Evolutionary conservation across 495 filamentous ascomycete species (phyloP), one percentile per base, ranked within the genome.

Genomic region (Pseudomonodictys pantanalensis): DNA sequence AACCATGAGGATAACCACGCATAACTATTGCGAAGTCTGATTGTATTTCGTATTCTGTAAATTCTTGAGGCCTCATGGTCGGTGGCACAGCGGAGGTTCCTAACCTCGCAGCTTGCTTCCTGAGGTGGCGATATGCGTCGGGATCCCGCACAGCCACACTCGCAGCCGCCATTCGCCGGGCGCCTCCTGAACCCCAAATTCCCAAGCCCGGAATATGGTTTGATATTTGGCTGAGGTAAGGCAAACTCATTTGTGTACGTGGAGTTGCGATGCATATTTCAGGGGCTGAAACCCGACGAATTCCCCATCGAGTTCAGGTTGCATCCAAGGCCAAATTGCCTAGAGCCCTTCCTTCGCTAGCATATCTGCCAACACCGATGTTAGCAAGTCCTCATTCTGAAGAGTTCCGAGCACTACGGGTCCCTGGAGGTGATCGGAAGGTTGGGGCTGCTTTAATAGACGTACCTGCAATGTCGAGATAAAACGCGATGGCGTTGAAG

Each of bases 401-500:
- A n/a, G n/a, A n/a, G n/a, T n/a, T n/a, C n/a, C n/a, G n/a, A n/a
- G n/a, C n/a, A n/a, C n/a, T n/a, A n/a, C n/a, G n/a, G n/a, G n/a
- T n/a, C n/a, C n/a, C n/a, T n/a, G n/a, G n/a, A n/a, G n/a, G n/a
- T n/a, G n/a, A n/a, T n/a, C n/a, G n/a, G n/a, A n/a, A n/a, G n/a
- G n/a, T n/a, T n/a, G n/a, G n/a, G n/a, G n/a, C n/a, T n/a, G n/a
- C n/a, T n/a, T n/a, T n/a, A n/a, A 43, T 28, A 15, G 17, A 45
- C 80, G 66, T 76, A 87, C 85, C 86, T 52, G 86, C 85, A 71
- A 97, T 93, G 65, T 87, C 88, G 26, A 96, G 82, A 68, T 97
- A 97, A 67, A 97, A 96, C 0, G 92, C 92, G 64, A 97, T 86
- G 3, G 92, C 92, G 68, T 97, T 97, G 76, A 97, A 96, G 28